Base-by-base conservation (phyloP, 805 yeast species). In the Yarrowia sp. region DNA sequence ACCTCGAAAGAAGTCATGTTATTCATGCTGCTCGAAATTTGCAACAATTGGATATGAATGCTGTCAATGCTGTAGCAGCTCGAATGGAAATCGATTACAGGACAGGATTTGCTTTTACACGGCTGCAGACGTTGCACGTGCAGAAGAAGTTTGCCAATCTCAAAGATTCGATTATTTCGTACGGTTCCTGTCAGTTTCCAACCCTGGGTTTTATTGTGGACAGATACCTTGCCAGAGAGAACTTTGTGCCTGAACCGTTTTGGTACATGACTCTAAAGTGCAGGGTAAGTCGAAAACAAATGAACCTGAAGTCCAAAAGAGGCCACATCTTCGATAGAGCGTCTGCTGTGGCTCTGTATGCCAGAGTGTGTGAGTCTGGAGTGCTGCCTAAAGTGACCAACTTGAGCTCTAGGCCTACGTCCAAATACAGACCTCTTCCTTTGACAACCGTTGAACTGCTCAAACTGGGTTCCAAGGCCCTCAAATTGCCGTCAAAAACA, bases 161-260 rank as follows among this genome's bases (percentile, higher is more conserved):
- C 32, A 48, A 66, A 5, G 24, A 77, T 77, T 68, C 67, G 68
- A 77, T 79, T 5, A 80, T 88, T 0, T 91, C 97, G 0, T 95
- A 92, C 74, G 99, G 99, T 2, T 77, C 89, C 2, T 95, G 99
- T 73, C 99, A 95, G 73, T 95, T 95, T 71, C 99, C 99, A 2
- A 93, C 99, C 0, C 78, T 95, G 61, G 98, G 99, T 3, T 95
- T 95, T 76, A 92, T 95, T 0, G 98, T 95, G 11, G 99, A 95
- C 71, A 79, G 99, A 66, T 92, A 86, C 73, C 85, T 86, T 65
- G 80, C 97, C 65, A 88, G 89, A 35, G 82, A 84, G 70, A 78
- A 79, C 67, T 95, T 93, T 75, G 77, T 80, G 6, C 82, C 90
- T 0, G 98, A 95, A 73, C 81, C 81, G 8, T 92, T 90, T 72